Base-by-base conservation (phyloP, 1,284 basidiomycete genomes). In the Sporisorium iseilematis-ciliati region DNA sequence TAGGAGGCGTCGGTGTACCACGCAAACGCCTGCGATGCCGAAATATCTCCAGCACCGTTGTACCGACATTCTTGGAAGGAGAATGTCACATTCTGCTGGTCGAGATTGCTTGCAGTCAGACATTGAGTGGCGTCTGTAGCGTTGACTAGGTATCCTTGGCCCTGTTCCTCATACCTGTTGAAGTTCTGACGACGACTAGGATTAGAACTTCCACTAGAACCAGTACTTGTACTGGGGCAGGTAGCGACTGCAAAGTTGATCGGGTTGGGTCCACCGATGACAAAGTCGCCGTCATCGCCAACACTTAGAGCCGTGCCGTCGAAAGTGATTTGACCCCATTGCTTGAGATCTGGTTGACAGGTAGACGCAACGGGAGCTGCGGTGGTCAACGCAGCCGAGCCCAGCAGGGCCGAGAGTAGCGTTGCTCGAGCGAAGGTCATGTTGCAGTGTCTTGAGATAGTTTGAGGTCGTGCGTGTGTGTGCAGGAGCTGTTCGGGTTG, bases 101-200 rank as follows among this genome's bases (percentile, higher is more conserved):
- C 59, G 45, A 66, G 59, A 12, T 50, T 49, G 62, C 54, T 61
- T 23, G 41, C 68, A 20, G 68, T 66, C 20, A 71, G 40, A 21
- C 68, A 71, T 20, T 62, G 52, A 7, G 41, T 41, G 18, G 43
- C 23, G n/a, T 65, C 68, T 40, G 41, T 54, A 4, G 57, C 58
- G 18, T 71, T 40, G 46, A 65, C 68, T 4, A 62, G 11, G 45
- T 71, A 71, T 2, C 63, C 68, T 14, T 42, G 29, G 49, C 25
- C 25, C 5, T 56, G 38, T 7, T 23, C 1, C 35, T 23, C 56
- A 16, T 43, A 48, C 5, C 33, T 14, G 23, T 52, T 57, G 7
- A 21, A 42, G 16, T 5, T 1, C 16, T 49, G n/a, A 1, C n/a
- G n/a, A n/a, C n/a, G n/a, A n/a, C n/a, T n/a, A n/a, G n/a, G n/a